Conservation (phyloP, 176 grass and related monocot genomes). For the Paspalum notatum region DNA sequence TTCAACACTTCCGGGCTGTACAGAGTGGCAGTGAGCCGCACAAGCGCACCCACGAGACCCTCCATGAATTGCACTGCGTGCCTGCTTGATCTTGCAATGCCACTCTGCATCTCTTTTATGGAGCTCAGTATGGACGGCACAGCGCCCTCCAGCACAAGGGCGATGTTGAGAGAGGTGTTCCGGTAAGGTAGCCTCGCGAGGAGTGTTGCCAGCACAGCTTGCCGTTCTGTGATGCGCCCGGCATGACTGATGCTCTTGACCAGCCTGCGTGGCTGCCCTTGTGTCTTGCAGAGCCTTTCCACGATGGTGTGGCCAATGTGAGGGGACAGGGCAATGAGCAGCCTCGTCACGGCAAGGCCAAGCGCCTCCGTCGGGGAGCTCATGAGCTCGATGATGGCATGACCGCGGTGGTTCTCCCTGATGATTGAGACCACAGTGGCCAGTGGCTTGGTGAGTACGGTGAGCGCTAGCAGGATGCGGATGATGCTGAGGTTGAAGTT, state of each 20-base stretch:
- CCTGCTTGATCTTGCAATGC: conserved; percentile 46
- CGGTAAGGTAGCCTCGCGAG: conserved; percentile 70
- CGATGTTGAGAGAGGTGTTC: conserved; percentile 73
- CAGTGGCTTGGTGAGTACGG: conserved; percentile 49
- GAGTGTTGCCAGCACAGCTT: conserved; percentile 57
- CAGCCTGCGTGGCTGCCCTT: conserved; percentile 66
- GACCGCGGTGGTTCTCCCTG: conserved; percentile 58
- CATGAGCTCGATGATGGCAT: conserved; percentile 70
- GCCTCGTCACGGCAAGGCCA: conserved; percentile 50
- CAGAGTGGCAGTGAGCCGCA: conserved; percentile 75
- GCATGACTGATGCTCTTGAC: conserved; percentile 54
- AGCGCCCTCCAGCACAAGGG: conserved; percentile 56
- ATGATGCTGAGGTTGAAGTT: conserved; percentile 71
- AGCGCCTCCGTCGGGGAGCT: conserved; percentile 55
- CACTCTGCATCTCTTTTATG: conserved; percentile 61
- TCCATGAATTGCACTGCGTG: conserved; percentile 62
- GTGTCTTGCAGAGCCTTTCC: conserved; percentile 73
- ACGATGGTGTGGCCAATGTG: conserved; percentile 78
- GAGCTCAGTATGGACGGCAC: conserved; percentile 52
- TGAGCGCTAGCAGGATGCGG: conserved; percentile 61
- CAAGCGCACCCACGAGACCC: conserved; percentile 67
- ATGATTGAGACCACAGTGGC: conserved; percentile 58
- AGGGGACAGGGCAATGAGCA: conserved; percentile 62
- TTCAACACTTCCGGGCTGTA: conserved; percentile 68
- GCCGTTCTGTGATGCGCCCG: conserved; percentile 54